These are phyloP conservation scores for Septoria petroselini DNA, from an alignment of 2,329 filamentous ascomycete genomes.

Conservation along the genomic window DNA sequence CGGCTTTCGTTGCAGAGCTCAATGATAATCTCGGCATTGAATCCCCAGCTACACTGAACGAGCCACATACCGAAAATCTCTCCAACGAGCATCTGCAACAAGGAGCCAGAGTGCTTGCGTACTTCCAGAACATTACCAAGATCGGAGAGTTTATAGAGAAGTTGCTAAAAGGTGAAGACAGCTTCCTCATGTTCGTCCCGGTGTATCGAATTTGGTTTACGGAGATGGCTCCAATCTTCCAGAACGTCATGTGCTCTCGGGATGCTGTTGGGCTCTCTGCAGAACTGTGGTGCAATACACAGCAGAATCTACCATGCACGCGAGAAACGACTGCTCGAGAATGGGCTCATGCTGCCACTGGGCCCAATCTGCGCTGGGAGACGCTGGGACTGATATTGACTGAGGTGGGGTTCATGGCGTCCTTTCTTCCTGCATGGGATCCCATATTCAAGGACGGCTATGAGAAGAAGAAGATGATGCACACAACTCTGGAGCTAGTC, in stretches of 20 bases:
- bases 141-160: slow-evolving; percentile 16
- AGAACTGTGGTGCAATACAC: slow-evolving; percentile 41
- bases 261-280: slow-evolving; percentile 36
- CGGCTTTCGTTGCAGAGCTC: slow-evolving; percentile 27
- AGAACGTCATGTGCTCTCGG: slow-evolving; percentile 16
- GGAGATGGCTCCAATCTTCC: slow-evolving; percentile 17
- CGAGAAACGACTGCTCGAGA: slow-evolving; percentile 36
- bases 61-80: slow-evolving; percentile 13
- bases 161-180: slow-evolving; percentile 14
- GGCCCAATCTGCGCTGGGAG: slow-evolving; percentile 42
- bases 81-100: slow-evolving; percentile 16
- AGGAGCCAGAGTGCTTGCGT: slow-evolving; percentile 20
- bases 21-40: slow-evolving; percentile 25
- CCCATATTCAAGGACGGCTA: slow-evolving; percentile 15
- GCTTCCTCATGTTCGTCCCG: slow-evolving; percentile 21
- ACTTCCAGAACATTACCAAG: slow-evolving; percentile 12
- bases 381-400: slow-evolving; percentile 40
- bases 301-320: slow-evolving; percentile 34
- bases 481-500: slow-evolving; percentile 14
- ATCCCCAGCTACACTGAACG: slow-evolving; percentile 6
- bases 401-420: slow-evolving; percentile 34
- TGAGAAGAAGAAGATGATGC: slow-evolving; percentile 6
- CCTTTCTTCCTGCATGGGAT: slow-evolving; percentile 24
- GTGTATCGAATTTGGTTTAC: slow-evolving; percentile 27
- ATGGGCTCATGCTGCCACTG: slow-evolving; percentile 39